These are phyloP conservation scores for Coniochaeta ligniaria DNA, from an alignment of 2,329 filamentous ascomycete genomes.

Conservation along the genomic window DNA sequence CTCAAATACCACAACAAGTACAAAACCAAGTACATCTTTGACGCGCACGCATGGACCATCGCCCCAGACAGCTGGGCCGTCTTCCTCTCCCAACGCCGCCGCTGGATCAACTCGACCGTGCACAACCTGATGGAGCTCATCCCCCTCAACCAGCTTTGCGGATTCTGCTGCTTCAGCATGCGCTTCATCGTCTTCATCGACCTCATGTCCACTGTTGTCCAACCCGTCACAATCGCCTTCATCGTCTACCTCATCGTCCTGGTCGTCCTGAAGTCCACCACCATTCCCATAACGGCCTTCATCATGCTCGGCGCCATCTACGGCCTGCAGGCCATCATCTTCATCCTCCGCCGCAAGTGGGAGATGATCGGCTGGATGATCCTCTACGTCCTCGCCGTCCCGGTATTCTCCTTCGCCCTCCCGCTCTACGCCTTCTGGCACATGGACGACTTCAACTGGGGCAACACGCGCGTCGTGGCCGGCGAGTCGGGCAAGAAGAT, in stretches of 20 bases:
- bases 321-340: slow-evolving; percentile 93
- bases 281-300: slow-evolving; percentile 79
- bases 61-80: slow-evolving; percentile 90
- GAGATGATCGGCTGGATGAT: slow-evolving; percentile 99
- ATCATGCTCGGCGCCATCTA: slow-evolving; percentile 92
- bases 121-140: slow-evolving; percentile 97
- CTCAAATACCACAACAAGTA: slow-evolving; percentile 89
- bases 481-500: slow-evolving; percentile 91
- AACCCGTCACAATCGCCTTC: slow-evolving; percentile 86
- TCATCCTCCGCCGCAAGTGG: slow-evolving; percentile 94
- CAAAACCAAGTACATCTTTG: slow-evolving; percentile 96
- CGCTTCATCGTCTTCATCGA: slow-evolving; percentile 95
- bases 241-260: slow-evolving; percentile 82
- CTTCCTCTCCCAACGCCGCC: slow-evolving; percentile 95
- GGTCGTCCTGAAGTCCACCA: slow-evolving; percentile 50
- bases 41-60: slow-evolving; percentile 92
- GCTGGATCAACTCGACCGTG: slow-evolving; percentile 99
- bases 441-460: slow-evolving; percentile 99
- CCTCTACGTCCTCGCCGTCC: slow-evolving; percentile 84
- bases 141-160: slow-evolving; percentile 86
- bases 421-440: slow-evolving; percentile 97
- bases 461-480: slow-evolving; percentile 94
- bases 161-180: slow-evolving; percentile 99
- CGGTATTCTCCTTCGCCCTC: slow-evolving; percentile 83
- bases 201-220: slow-evolving; percentile 82